Base-by-base conservation (phyloP, 2,329 filamentous ascomycete genomes). In the Alternaria panax region DNA sequence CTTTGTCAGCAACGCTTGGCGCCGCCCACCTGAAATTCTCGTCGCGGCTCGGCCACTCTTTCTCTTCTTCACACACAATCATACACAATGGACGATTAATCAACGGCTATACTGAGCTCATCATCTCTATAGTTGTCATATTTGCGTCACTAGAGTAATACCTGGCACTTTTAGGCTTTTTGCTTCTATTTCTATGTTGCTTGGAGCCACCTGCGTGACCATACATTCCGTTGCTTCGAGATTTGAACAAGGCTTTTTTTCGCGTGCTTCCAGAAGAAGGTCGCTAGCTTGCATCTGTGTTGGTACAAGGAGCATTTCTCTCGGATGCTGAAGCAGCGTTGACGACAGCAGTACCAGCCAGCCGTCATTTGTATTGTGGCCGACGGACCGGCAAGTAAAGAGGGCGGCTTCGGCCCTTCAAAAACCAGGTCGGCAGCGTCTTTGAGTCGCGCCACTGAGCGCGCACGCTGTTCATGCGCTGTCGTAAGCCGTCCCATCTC, bases 111-210 rank as follows among this genome's bases (percentile, higher is more conserved):
- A 73, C 70, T 64, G 54, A 64, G 59, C 55, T 58, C 28, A 54
- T 67, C 54, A 78, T 78, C 73, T 72, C 57, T 75, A 71, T 76
- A 75, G 77, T 72, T 77, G 78, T 81, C 79, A 81, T 80, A 80
- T 80, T 80, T 79, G 74, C 76, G 79, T 77, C 75, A 55, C 78
- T 69, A 80, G 74, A 80, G 62, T 57, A 70, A 67, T 45, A 47
- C 54, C 56, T 55, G 75, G 74, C 75, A 72, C 72, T 68, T 73
- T 77, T 76, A 75, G 74, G 71, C 74, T 77, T 73, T 62, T 70
- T 72, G 70, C 66, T 68, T 71, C 69, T 53, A 50, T 46, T 64
- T 71, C 67, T 32, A 69, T 74, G 72, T 62, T 64, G 70, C 71
- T 71, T 70, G 70, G 70, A 74, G 73, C 72, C 70, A 79, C 75